Evolutionary conservation across 495 filamentous ascomycete species (phyloP).

Genomic region (Penicillium antarcticum): DNA sequence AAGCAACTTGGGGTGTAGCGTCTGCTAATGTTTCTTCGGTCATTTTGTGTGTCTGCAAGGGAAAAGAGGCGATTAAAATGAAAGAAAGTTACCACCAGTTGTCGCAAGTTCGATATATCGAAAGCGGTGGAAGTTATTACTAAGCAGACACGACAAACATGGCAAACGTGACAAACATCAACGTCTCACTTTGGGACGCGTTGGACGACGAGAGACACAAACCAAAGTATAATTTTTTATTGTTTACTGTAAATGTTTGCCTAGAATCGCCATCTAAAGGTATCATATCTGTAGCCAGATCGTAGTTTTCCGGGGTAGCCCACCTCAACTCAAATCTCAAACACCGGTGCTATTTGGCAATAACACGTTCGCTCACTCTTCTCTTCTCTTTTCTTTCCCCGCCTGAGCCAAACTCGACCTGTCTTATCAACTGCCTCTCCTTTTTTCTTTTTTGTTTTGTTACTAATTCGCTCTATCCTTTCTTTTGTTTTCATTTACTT

Average conservation of each 20-base stretch:
- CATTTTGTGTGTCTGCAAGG: slow-evolving; percentile 2
- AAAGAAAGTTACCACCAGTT: too few relatives aligned
- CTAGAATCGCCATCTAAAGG: background rate
- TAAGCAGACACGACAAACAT: background rate
- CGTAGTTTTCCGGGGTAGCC: background rate
- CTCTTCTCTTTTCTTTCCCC: slow-evolving; percentile 22
- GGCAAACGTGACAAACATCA: slow-evolving; percentile 22
- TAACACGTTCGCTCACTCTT: slow-evolving; percentile 13
- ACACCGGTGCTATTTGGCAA: slow-evolving; percentile 22
- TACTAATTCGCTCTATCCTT: slow-evolving; percentile 9
- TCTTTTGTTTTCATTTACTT: slow-evolving; percentile 12
- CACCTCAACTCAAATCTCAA: slow-evolving; percentile 4
- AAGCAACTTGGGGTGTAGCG: slow-evolving; percentile 39
- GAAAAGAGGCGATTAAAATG: background rate
- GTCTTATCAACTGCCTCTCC: slow-evolving; percentile 7
- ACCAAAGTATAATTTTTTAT: slow-evolving; percentile 1
- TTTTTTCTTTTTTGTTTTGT: slow-evolving; percentile 6
- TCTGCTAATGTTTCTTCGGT: slow-evolving; percentile 15
- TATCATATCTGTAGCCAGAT: background rate
- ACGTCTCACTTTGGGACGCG: slow-evolving; percentile 8
- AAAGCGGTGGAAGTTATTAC: slow-evolving; percentile 5
- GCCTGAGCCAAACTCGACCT: slow-evolving; percentile 21
- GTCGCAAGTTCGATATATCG: background rate
- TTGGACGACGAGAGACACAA: slow-evolving; percentile 9
- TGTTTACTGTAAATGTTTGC: background rate